These are phyloP conservation scores for Penicillium coffeae DNA, from an alignment of 495 filamentous ascomycete genomes.

Conservation along the genomic window DNA sequence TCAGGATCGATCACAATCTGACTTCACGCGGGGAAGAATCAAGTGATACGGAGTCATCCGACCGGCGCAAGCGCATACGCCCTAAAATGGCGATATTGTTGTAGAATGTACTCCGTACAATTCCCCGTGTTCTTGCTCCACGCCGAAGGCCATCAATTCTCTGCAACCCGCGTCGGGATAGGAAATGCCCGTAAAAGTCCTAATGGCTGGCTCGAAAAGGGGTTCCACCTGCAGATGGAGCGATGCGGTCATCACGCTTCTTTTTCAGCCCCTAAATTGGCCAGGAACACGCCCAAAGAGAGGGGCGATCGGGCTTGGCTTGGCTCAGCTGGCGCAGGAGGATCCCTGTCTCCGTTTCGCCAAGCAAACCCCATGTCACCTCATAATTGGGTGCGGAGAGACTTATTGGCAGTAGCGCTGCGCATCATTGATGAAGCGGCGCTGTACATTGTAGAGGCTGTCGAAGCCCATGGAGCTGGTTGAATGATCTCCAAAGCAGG, in stretches of 20 bases:
- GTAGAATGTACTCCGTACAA: no score
- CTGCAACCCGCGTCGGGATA: neutral
- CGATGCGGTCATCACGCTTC: neutral
- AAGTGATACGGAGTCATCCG: neutral
- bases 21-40: neutral
- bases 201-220: neutral
- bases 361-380: neutral
- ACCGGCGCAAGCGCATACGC: no score
- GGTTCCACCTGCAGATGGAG: neutral
- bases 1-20: neutral
- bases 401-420: no score
- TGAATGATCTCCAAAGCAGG: neutral
- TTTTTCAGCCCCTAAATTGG: neutral
- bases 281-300: neutral
- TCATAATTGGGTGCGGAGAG: neutral
- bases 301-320: neutral
- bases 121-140: no score
- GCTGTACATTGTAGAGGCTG: neutral
- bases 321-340: neutral
- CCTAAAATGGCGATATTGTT: no score
- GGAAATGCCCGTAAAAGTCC: neutral
- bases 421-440: no score
- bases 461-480: no score
- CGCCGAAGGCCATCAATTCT: neutral
- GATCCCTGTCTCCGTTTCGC: neutral